These are phyloP conservation scores for Pseudogymnoascus sp. DNA, from an alignment of 2,329 filamentous ascomycete genomes.

Conservation along the genomic window DNA sequence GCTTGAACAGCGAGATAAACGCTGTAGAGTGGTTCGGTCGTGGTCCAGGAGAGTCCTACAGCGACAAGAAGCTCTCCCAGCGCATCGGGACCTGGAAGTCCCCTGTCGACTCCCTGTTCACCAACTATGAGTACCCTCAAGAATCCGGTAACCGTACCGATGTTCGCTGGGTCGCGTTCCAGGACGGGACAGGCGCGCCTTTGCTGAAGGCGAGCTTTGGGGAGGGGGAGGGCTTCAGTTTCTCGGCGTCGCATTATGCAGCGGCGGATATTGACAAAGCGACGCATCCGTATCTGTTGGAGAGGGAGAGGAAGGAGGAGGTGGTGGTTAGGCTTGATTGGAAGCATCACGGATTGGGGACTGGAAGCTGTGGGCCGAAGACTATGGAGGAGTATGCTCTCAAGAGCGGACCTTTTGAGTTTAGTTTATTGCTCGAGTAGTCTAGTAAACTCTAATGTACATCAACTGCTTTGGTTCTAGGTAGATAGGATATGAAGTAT, in stretches of 20 bases:
- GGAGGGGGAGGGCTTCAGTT: constrained; percentile 41
- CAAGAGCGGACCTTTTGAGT: constrained; percentile 23
- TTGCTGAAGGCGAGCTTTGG: constrained; percentile 39
- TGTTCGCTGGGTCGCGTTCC: constrained; percentile 48
- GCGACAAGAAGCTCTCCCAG: constrained; percentile 56
- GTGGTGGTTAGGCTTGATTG: constrained; percentile 51
- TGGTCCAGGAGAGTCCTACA: constrained; percentile 58
- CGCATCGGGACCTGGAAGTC: constrained; percentile 44
- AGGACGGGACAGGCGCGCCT: constrained; percentile 21
- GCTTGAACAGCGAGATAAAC: constrained; percentile 30
- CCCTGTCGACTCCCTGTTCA: constrained; percentile 43
- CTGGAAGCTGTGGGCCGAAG: constrained; percentile 52
- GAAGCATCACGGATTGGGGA: constrained; percentile 54
- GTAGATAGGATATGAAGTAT: neutral
- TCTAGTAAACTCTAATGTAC: neutral
- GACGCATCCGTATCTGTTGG: constrained; percentile 53
- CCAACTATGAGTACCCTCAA: constrained; percentile 60
- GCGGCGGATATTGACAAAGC: constrained; percentile 44
- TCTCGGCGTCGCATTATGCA: constrained; percentile 48
- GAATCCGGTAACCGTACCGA: constrained; percentile 59
- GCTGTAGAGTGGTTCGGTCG: constrained; percentile 55
- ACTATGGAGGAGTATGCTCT: constrained; percentile 42
- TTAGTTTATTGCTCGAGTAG: constrained; percentile 8
- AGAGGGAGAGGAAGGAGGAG: constrained; percentile 39
- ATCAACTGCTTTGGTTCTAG: neutral